Base-by-base conservation (phyloP, 306 rosid species). In the Arachis hypogaea region DNA sequence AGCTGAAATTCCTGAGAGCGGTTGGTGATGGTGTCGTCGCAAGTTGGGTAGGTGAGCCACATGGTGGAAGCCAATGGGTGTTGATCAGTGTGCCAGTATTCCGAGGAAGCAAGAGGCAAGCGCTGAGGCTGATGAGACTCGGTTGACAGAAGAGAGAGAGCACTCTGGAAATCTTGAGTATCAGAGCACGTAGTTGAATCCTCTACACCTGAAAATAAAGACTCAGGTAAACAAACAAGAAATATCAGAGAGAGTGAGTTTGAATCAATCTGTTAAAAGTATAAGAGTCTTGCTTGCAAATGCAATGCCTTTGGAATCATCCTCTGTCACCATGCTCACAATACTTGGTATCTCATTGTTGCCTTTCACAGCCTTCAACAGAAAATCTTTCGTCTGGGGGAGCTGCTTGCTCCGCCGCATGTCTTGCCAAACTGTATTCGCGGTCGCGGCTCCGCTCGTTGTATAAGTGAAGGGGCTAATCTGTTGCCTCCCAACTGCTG, bases 81-180 rank as follows among this genome's bases (percentile, higher is more conserved):
- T 16, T 86, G 90, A 60, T 72, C 72, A 41, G 58, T 59, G 54
- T 72, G 74, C 90, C 95, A 89, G 66, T 45, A 75, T 44, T 77
- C 86, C 5, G 93, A 72, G 16, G 96, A 79, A 49, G 82, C 75
- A 59, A 49, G 46, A 9, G 86, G 82, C 22, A 80, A 43, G 74
- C 62, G 73, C 45, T 74, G 87, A 64, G 38, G 38, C 38, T 33
- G 38, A 33, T 33, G 38, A 33, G 38, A 33, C 66, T 78, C 75
- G 29, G 88, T 87, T 92, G 98, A 92, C 98, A 92, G 98, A 92
- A 92, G 98, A 92, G 98, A 92, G 98, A 81, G 96, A 92, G 98
- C 96, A 90, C 85, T 77, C 45, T 85, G 81, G 69, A 84, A 72
- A 80, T 85, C 85, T 69, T 79, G 92, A 5, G 83, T 54, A 41